phyloP scores from a whole-genome alignment of 768 basidiomycete species.

The Panellus pusillus region DNA sequence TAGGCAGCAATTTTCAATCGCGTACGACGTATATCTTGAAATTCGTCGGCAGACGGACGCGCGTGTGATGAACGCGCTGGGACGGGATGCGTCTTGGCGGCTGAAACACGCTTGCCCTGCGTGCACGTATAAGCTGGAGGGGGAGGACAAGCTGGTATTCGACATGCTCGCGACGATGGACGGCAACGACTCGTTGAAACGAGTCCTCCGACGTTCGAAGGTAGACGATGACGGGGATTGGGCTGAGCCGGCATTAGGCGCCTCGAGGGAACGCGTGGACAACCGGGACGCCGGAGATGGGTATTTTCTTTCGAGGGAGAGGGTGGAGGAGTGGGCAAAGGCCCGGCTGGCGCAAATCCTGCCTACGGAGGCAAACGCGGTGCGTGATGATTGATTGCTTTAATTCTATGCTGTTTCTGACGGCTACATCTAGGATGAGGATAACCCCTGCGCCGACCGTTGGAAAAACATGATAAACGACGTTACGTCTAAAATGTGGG shows the following conservation, averaged over 20 bases:
- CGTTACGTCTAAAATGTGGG: conserved; percentile 17
- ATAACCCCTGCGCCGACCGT: conserved; percentile 12
- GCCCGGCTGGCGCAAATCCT: not conserved
- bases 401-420: not conserved
- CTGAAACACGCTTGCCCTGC: conserved; percentile 26
- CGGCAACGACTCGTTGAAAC: conserved; percentile 27
- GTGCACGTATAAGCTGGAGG: conserved; percentile 26
- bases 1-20: conserved; percentile 16
- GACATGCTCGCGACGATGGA: conserved; percentile 24
- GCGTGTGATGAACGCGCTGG: too few species aligned
- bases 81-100: conserved; percentile 11
- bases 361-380: not conserved
- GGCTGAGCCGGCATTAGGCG: conserved; percentile 1
- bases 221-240: not conserved
- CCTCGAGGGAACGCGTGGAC: conserved; percentile 8
- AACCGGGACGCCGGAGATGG: conserved; percentile 1
- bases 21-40: conserved; percentile 23
- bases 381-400: not conserved
- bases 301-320: conserved; percentile 8
- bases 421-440: not conserved
- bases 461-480: conserved; percentile 24
- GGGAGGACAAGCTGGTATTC: conserved; percentile 21
- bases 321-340: conserved; percentile 16
- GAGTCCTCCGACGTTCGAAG: not conserved
- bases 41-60: conserved; percentile 5